A percentile compares a stretch with the other conserved stretches of the same genome.
Evolutionary conservation across 148 eudicot genomes (phyloP).

Genomic region (Rhododendron griersonianum): DNA sequence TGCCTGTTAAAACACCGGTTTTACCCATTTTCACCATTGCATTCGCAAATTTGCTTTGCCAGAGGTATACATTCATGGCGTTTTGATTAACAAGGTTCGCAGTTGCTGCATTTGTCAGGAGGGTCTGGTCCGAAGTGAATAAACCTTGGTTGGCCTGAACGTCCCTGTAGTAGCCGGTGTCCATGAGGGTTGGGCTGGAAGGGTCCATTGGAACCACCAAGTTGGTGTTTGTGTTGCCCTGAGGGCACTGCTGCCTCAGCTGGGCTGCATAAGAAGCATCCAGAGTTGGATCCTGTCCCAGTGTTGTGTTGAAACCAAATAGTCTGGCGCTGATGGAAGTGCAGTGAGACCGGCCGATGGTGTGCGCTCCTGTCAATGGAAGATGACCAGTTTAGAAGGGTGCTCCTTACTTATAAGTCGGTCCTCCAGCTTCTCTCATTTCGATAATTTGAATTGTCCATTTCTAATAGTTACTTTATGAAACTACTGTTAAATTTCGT

Average conservation of each 20-base stretch:
- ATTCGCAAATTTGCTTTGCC: constrained; percentile 53
- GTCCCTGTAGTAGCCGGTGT: constrained; percentile 48
- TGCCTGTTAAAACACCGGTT: constrained; percentile 58
- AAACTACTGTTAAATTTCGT: not conserved
- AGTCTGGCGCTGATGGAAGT: constrained; percentile 52
- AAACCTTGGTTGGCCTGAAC: constrained; percentile 52
- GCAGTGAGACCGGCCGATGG: constrained; percentile 82
- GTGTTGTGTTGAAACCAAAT: constrained; percentile 41
- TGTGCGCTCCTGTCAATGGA: constrained; percentile 67
- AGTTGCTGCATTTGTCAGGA: constrained; percentile 31
- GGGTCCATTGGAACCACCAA: constrained; percentile 74
- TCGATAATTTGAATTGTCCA: not conserved
- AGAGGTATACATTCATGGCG: constrained; percentile 33
- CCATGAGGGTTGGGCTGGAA: constrained; percentile 34
- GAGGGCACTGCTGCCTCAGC: constrained; percentile 56
- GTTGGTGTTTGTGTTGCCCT: constrained; percentile 28
- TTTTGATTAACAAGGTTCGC: constrained; percentile 41
- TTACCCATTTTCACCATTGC: constrained; percentile 86
- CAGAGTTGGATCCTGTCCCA: constrained; percentile 50
- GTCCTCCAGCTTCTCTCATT: too few species aligned
- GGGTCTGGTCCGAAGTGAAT: constrained; percentile 68
- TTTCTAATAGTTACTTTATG: too few species aligned
- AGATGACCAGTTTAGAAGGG: not conserved
- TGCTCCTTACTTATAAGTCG: not conserved
- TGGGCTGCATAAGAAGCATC: constrained; percentile 52